Base-by-base conservation (phyloP, 2,329 filamentous ascomycete species). In the Hymenoscyphus linearis region DNA sequence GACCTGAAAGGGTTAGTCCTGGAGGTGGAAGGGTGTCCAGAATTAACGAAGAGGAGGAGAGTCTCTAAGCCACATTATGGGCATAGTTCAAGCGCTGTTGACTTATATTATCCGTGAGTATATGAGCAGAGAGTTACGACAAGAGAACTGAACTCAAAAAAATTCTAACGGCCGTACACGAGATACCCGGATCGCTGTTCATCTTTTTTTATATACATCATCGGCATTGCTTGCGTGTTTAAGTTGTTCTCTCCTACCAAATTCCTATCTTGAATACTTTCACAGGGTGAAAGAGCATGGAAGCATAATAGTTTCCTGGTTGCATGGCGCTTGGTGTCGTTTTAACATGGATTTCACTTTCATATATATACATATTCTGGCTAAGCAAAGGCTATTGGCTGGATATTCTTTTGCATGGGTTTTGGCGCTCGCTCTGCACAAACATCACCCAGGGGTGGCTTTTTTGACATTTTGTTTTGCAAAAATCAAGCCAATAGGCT, bases 11-110 rank as follows among this genome's bases (percentile, higher is more conserved):
- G 55, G 61, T 71, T 6, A 69, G 65, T 52, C 67, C 68, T 44
- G 67, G 65, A 14, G 62, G 62, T 16, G 57, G 54, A n/a, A 64
- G 70, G 60, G 68, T 71, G 16, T 58, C 65, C 9, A 67, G 67
- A 52, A 73, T 72, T 52, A 71, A 61, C 52, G 70, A 72, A 62
- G 70, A 72, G 58, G 70, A 72, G 9, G 69, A 72, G 63, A 62
- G 68, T 27, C 56, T 66, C 25, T 71, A 59, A 69, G 18, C 3
- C 34, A 31, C 31, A 9, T 9, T 7, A 7, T 22, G 40, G 40
- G 40, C 16, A 53, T 40, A 52, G 58, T 26, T 52, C 25, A 56
- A 44, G 60, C 36, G 57, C 40, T 26, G 62, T 18, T 47, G n/a
- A 47, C n/a, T 47, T 22, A 47, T 22, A 47, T 25, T n/a, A 47